Evolutionary conservation across 768 basidiomycete species (phyloP), one percentile per base, ranked within the genome.

Genomic region (Kwoniella europaea): DNA sequence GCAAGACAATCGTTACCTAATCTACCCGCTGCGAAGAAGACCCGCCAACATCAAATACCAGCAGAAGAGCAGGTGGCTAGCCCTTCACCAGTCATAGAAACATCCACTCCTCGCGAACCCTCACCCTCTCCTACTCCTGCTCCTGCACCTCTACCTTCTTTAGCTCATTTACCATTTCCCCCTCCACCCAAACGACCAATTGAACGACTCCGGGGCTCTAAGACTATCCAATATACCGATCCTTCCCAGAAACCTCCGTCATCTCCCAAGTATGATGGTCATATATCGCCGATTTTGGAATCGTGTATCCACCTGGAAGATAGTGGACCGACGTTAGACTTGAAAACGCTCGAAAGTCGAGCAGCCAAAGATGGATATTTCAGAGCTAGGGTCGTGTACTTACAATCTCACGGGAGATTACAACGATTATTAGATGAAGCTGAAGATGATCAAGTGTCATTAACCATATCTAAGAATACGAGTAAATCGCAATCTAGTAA

Each of bases 181-280:
- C 81, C 82, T n/a, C 84, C 84, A 41, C 86, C 92, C 68, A 89
- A 87, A 79, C 88, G 91, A 63, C 86, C 92, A 88, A 87, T 75
- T 85, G 91, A 67, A 87, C 91, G 93, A 15, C 87, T 90, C 50
- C 85, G 85, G 13, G 91, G 91, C 7, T 86, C 87, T 1, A 88
- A 88, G 2, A 78, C 84, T 1, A 85, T 89, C 54, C 67, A 68
- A 71, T 88, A 92, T 13, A 88, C 85, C 41, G 79, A 90, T 80
- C 93, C 91, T 0, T 80, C 79, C 13, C 94, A 97, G 78, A 85
- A 86, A 12, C 90, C 92, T 0, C 86, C 87, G 0, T 83, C 84
- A 0, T 29, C 29, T 22, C 84, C 89, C 0, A 85, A 85, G 58
- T 87, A 87, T 74, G 86, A 86, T 15, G 85, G 86, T 0, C 90